phyloP scores from a whole-genome alignment of 371 early-diverging fungal genomes.

The Rhizopus sp. region DNA sequence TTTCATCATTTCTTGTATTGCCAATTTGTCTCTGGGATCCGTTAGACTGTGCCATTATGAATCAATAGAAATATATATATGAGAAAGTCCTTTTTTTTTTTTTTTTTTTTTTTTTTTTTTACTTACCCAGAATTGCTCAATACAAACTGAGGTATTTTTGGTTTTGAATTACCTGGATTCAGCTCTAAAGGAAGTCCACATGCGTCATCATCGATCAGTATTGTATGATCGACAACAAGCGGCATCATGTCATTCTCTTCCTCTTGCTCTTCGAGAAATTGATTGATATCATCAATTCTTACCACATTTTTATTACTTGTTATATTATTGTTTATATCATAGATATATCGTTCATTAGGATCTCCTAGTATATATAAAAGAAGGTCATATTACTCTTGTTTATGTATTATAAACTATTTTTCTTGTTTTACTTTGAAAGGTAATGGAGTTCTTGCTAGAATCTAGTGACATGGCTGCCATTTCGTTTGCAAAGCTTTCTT shows the following conservation, averaged over 20 bases:
- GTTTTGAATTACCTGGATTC: slow-evolving; percentile 23
- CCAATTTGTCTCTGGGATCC: slow-evolving; percentile 20
- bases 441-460: neutral
- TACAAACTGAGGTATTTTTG: slow-evolving; percentile 28
- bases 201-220: neutral
- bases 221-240: slow-evolving; percentile 1
- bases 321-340: neutral
- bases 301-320: slow-evolving; percentile 9
- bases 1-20: slow-evolving; percentile 8
- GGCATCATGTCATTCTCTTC: neutral
- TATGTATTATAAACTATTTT: too few relatives aligned
- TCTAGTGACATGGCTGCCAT: slow-evolving; percentile 31
- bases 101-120: too few relatives aligned
- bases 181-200: slow-evolving; percentile 23
- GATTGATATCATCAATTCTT: slow-evolving; percentile 17
- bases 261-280: slow-evolving; percentile 18
- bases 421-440: too few relatives aligned
- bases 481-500: slow-evolving; percentile 29
- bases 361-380: neutral
- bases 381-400: too few relatives aligned
- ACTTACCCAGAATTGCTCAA: slow-evolving; percentile 14
- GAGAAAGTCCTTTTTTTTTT: too few relatives aligned
- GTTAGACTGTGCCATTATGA: neutral
- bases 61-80: neutral
- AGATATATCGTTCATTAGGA: neutral